Base-by-base conservation (phyloP, 2,329 filamentous ascomycete species). In the Pyricularia grisea region DNA sequence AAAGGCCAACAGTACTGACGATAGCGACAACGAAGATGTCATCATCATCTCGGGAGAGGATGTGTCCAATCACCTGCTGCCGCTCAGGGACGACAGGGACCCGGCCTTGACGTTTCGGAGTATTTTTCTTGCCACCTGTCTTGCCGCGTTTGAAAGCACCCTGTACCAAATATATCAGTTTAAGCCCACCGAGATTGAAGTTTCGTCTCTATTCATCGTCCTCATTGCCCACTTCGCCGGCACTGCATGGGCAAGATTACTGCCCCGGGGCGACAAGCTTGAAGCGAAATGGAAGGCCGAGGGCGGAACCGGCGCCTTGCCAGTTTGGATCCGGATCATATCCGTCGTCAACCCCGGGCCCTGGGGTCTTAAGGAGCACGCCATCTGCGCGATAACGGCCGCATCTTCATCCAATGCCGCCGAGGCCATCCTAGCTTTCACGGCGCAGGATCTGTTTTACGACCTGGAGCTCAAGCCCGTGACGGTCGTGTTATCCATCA, bases 331-430 rank as follows among this genome's bases (percentile, higher is more conserved):
- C 65, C 71, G 69, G 0, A 12, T 79, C 20, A 36, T 81, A 20
- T 77, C 76, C 7, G 81, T 87, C 66, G 27, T 88, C 72, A 88
- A 88, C 71, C 76, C 76, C 5, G 82, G 85, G 0, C 80, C 80
- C 0, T 88, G 83, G 81, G 78, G 77, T 31, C 75, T 87, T 36
- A 88, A 88, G 71, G 86, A 88, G 72, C 85, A 88, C 50, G 78
- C 84, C 0, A 79, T 87, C 1, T 83, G 81, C 71, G 73, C 84
- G 66, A 84, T 87, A 73, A 87, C 83, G 0, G 84, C 85, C 1
- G 84, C 83, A 0, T 84, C 83, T 0, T 84, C 83, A 0, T 85
- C 82, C 4, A 85, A 85, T 65, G 84, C 81, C 0, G 69, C 79
- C 0, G 78, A 77, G 3, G 81, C 78, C 70, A 74, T 79, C 5